Conservation (phyloP, 2,329 filamentous ascomycete species). For the Xylaria sp. region DNA sequence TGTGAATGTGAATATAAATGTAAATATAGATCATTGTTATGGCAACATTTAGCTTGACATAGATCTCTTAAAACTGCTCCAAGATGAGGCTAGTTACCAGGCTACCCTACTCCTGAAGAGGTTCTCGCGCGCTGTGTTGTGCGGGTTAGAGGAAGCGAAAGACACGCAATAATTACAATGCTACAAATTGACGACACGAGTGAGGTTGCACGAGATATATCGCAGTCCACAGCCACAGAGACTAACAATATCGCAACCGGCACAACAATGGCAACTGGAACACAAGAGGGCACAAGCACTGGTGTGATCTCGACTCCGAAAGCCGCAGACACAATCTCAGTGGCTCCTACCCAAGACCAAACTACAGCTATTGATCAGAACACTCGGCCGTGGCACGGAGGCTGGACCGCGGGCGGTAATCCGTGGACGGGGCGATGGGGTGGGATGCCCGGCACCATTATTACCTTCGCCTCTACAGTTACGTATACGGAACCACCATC, state of each 20-base stretch:
- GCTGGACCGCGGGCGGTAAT: neutral
- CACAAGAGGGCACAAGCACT: neutral
- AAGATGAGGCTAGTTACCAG: neutral
- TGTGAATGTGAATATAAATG: neutral
- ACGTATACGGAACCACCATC: slow-evolving; percentile 2
- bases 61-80: neutral
- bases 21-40: neutral
- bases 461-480: slow-evolving; percentile 11
- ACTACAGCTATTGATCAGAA: neutral
- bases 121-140: neutral
- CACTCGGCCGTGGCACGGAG: neutral
- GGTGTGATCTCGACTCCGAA: neutral
- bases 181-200: neutral
- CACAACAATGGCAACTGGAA: neutral
- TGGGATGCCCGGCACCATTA: neutral
- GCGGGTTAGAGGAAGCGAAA: neutral
- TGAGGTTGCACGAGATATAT: neutral
- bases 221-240: neutral
- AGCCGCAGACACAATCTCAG: neutral
- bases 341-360: neutral
- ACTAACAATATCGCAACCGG: neutral
- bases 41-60: neutral
- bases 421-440: slow-evolving; percentile 1
- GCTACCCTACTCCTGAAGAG: neutral
- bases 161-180: neutral